A percentile compares a stretch with the other conserved stretches of the same genome.
Evolutionary conservation across 805 yeast genomes (phyloP).

Genomic region (Saturnispora quitensis): DNA sequence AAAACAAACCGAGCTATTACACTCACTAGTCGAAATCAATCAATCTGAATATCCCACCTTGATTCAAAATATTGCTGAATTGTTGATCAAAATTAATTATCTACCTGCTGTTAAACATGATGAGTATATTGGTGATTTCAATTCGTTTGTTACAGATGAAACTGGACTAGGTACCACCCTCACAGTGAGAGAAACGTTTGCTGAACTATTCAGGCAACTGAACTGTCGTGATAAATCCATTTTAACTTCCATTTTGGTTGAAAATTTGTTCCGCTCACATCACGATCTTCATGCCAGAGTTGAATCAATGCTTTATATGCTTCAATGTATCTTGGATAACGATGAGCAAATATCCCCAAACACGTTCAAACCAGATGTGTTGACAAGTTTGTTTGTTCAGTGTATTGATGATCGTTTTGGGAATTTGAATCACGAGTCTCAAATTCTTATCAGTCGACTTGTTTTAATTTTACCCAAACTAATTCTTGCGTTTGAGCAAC

Average conservation of each 20-base stretch:
- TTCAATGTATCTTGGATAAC: constrained; percentile 36
- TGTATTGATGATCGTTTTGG: constrained; percentile 11
- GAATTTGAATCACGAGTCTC: constrained; percentile 17
- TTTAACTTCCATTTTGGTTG: constrained; percentile 18
- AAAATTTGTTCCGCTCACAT: constrained; percentile 8
- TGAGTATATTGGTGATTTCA: constrained; percentile 53
- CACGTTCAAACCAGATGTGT: constrained; percentile 10
- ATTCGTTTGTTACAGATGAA: constrained; percentile 63
- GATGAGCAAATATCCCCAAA: constrained; percentile 21
- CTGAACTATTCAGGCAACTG: constrained; percentile 46
- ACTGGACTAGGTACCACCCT: constrained; percentile 54
- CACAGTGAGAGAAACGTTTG: constrained; percentile 51
- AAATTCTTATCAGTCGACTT: constrained; percentile 39
- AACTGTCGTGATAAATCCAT: constrained; percentile 31
- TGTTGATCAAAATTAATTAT: constrained; percentile 31
- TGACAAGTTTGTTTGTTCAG: background rate
- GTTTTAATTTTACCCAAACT: constrained; percentile 48
- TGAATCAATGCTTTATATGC: constrained; percentile 35
- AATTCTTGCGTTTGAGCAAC: constrained; percentile 40
- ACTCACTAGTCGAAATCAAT: constrained; percentile 19
- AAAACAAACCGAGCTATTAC: constrained; percentile 26
- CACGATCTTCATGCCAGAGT: constrained; percentile 14
- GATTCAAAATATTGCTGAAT: constrained; percentile 17
- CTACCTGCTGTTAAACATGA: constrained; percentile 35
- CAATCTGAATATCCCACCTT: constrained; percentile 12